These are phyloP conservation scores for Solanum sejunctum DNA, from an alignment of 257 asterid genomes.

Conservation along the genomic window DNA sequence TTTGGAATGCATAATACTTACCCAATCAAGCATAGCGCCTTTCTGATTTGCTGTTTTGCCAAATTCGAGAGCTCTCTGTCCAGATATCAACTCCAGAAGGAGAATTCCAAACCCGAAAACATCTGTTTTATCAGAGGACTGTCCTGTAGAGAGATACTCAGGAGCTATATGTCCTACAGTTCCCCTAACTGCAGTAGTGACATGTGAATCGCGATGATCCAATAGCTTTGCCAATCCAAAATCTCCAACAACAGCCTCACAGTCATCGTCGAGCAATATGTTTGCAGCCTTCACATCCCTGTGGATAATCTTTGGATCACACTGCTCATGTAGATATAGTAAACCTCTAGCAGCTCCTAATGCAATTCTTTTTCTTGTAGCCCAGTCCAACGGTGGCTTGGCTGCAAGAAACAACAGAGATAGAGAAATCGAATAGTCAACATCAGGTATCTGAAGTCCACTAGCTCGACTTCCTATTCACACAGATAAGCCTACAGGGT, in stretches of 20 bases:
- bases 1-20: conserved; percentile 14
- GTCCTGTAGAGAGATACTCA: conserved; percentile 92
- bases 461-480: background rate
- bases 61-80: conserved; percentile 88
- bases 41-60: conserved; percentile 83
- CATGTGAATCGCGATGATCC: conserved; percentile 83
- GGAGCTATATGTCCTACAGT: conserved; percentile 98
- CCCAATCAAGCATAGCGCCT: conserved; percentile 99
- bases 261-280: conserved; percentile 75
- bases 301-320: conserved; percentile 94
- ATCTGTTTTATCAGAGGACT: conserved; percentile 91
- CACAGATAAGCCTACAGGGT: background rate
- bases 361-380: conserved; percentile 69
- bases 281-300: conserved; percentile 99
- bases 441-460: background rate
- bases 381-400: conserved; percentile 85
- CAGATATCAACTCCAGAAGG: conserved; percentile 80
- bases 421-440: background rate
- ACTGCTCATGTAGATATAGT: conserved; percentile 83
- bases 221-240: conserved; percentile 93
- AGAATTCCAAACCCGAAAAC: conserved; percentile 94
- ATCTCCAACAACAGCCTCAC: conserved; percentile 92
- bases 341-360: conserved; percentile 95
- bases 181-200: conserved; percentile 95
- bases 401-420: conserved; percentile 19